These are phyloP conservation scores for Sanghuangporus weigelae DNA, from an alignment of 1,284 basidiomycete species.

Conservation along the genomic window DNA sequence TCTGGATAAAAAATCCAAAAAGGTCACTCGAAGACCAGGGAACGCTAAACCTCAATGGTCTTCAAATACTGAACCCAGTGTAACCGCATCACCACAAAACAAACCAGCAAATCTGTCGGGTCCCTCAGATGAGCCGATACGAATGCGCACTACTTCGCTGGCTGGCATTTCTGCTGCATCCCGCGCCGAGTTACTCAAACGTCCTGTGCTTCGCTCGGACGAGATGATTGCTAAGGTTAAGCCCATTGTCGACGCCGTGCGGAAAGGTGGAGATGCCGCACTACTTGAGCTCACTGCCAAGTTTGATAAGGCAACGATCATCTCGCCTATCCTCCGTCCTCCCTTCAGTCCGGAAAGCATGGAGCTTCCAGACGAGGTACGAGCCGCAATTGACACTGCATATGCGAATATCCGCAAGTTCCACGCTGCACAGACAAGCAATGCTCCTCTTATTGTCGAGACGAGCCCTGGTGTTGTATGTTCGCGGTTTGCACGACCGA, in stretches of 20 bases:
- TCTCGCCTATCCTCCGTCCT: conserved; percentile 59
- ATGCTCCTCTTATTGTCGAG: conserved; percentile 76
- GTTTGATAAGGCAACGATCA: conserved; percentile 79
- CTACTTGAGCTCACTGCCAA: conserved; percentile 89
- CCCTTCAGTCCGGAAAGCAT: conserved; percentile 60
- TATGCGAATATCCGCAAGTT: conserved; percentile 91
- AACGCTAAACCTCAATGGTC: conserved; percentile 91
- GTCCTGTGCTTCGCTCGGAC: conserved; percentile 88
- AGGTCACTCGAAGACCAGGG: conserved; percentile 84
- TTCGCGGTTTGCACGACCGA: conserved; percentile 89
- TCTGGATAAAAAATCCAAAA: conserved; percentile 83
- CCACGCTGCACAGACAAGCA: conserved; percentile 80
- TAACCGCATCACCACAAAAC: conserved; percentile 27
- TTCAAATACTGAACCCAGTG: conserved; percentile 29
- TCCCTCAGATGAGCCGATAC: conserved; percentile 45
- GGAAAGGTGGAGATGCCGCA: conserved; percentile 80
- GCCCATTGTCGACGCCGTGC: conserved; percentile 90
- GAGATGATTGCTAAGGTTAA: conserved; percentile 95
- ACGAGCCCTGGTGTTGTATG: conserved; percentile 98
- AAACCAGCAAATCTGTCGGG: conserved; percentile 28
- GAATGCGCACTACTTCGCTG: conserved; percentile 72
- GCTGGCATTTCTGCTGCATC: conserved; percentile 49
- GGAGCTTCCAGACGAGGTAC: conserved; percentile 59
- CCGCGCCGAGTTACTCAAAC: conserved; percentile 69
- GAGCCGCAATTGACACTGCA: conserved; percentile 84